Conservation (phyloP, 1,284 basidiomycete species). For the Xanthoconium separans region DNA sequence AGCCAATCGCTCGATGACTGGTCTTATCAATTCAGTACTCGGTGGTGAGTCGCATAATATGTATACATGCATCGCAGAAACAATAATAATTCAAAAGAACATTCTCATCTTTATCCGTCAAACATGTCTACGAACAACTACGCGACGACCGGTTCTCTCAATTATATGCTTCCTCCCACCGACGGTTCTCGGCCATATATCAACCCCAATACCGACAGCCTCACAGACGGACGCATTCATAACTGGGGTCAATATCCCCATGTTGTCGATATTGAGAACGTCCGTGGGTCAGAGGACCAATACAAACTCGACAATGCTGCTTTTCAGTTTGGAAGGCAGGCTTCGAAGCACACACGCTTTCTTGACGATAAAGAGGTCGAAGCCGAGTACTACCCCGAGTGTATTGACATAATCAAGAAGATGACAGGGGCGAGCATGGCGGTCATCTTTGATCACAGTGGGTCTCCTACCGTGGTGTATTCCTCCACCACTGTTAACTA, state of each 20-base stretch:
- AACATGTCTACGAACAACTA: slow-evolving; percentile 22
- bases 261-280: slow-evolving; percentile 32
- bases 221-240: slow-evolving; percentile 1
- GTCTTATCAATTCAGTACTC: too few species aligned
- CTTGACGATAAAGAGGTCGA: slow-evolving; percentile 44
- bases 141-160: slow-evolving; percentile 16
- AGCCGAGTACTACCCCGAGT: slow-evolving; percentile 51
- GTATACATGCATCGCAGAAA: too few species aligned
- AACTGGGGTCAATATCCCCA: slow-evolving; percentile 20
- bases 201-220: slow-evolving; percentile 13
- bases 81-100: too few species aligned
- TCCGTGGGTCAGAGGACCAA: slow-evolving; percentile 44
- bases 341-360: slow-evolving; percentile 30
- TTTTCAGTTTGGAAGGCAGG: slow-evolving; percentile 42
- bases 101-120: neutral
- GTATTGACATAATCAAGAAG: slow-evolving; percentile 48
- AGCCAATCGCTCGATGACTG: too few species aligned
- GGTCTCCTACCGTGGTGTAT: slow-evolving; percentile 6
- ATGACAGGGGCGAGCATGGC: slow-evolving; percentile 49
- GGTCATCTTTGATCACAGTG: slow-evolving; percentile 59
- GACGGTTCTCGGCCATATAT: slow-evolving; percentile 22
- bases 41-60: too few species aligned
- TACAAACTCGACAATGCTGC: slow-evolving; percentile 49
- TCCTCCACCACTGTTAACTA: neutral
- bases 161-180: slow-evolving; percentile 18